These are phyloP conservation scores for Gaertneriomyces sp. DNA, from an alignment of 192 early-diverging fungal species.

Conservation along the genomic window DNA sequence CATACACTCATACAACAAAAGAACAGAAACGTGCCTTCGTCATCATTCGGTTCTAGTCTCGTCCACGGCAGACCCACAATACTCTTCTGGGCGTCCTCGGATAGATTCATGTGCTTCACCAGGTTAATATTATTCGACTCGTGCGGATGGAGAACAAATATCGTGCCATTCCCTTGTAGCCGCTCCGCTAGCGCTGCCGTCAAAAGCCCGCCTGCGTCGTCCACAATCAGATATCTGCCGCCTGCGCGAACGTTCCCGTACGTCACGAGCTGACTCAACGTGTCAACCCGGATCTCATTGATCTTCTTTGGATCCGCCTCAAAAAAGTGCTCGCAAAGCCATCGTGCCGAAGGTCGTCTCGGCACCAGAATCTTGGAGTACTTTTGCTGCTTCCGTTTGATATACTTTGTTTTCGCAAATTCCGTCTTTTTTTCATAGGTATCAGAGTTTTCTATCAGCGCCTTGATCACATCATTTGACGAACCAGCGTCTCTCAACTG, in stretches of 20 bases:
- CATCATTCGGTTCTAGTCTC: slow-evolving; percentile 53
- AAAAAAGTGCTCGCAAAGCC: slow-evolving; percentile 75
- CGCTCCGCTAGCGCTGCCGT: slow-evolving; percentile 77
- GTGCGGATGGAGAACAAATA: slow-evolving; percentile 72
- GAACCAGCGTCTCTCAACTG: slow-evolving; percentile 70
- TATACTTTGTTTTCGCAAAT: slow-evolving; percentile 93
- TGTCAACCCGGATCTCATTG: slow-evolving; percentile 78
- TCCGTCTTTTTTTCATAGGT: slow-evolving; percentile 92
- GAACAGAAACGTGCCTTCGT: slow-evolving; percentile 45
- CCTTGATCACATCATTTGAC: slow-evolving; percentile 71
- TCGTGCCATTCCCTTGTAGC: slow-evolving; percentile 57
- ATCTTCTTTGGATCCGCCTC: slow-evolving; percentile 71
- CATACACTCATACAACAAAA: not conserved
- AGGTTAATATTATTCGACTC: slow-evolving; percentile 71
- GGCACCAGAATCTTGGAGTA: slow-evolving; percentile 81
- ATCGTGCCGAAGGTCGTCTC: slow-evolving; percentile 69
- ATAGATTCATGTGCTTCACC: slow-evolving; percentile 73
- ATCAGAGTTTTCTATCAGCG: slow-evolving; percentile 74
- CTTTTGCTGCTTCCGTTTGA: slow-evolving; percentile 64
- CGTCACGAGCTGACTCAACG: slow-evolving; percentile 84
- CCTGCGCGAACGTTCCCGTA: slow-evolving; percentile 75
- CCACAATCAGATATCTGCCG: slow-evolving; percentile 70
- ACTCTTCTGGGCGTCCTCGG: slow-evolving; percentile 44
- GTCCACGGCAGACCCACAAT: slow-evolving; percentile 70
- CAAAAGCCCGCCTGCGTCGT: slow-evolving; percentile 88